Conservation (phyloP, 768 basidiomycete genomes). For the Antrodiella citrinella region DNA sequence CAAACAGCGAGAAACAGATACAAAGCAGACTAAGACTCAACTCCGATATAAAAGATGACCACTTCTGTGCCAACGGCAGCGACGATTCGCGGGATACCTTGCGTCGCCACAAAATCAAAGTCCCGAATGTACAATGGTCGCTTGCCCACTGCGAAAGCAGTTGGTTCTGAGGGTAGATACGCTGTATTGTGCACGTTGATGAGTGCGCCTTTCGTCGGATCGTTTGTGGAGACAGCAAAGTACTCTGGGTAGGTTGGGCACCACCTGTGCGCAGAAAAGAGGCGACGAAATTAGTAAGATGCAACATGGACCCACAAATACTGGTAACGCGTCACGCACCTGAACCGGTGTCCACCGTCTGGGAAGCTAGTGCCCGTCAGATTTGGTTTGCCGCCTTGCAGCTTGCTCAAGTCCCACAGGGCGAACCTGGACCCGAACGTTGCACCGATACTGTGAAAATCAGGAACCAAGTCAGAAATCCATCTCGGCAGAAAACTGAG, state of each 20-base stretch:
- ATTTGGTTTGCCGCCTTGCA: constrained; percentile 67
- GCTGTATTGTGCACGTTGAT: constrained; percentile 64
- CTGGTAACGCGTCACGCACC: constrained; percentile 33
- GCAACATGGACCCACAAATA: background rate
- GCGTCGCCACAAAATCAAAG: constrained; percentile 65
- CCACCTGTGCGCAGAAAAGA: constrained; percentile 54
- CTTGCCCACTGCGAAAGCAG: constrained; percentile 45
- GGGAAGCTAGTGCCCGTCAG: constrained; percentile 54
- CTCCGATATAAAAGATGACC: constrained; percentile 54
- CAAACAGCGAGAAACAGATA: no score
- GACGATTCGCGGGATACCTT: constrained; percentile 58
- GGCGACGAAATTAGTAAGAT: background rate
- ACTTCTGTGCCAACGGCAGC: constrained; percentile 57
- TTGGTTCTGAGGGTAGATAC: constrained; percentile 58
- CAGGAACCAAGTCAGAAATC: background rate
- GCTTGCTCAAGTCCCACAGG: constrained; percentile 67
- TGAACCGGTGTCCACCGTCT: constrained; percentile 61
- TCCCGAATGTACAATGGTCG: constrained; percentile 61
- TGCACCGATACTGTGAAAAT: constrained; percentile 58
- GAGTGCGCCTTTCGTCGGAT: constrained; percentile 51
- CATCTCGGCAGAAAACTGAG: background rate
- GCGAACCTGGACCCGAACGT: constrained; percentile 65
- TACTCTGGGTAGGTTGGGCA: constrained; percentile 67
- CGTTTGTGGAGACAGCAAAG: constrained; percentile 67
- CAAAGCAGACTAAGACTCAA: no score